Evolutionary conservation across 352 stramenopile species (phyloP), one percentile per base, ranked within the genome.

Genomic region (Pythium phragmiticola): DNA sequence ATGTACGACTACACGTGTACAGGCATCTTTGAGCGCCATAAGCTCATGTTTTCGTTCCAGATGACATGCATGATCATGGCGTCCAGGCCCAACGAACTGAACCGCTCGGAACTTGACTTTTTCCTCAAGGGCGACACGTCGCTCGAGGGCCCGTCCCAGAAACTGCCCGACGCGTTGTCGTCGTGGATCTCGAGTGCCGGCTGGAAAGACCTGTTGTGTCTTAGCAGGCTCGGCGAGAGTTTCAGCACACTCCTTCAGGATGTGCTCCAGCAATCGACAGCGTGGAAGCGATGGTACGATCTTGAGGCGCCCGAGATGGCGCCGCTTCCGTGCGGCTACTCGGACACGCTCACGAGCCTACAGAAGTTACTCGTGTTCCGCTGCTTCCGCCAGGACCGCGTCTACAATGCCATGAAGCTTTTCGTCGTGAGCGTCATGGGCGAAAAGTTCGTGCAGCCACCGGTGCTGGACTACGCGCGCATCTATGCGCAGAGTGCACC

Each of bases 1-100:
- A 94, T 98, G 71, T 98, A 98, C 73, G 92, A 98, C 72, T 98
- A 98, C 78, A 98, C 92, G 11, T 98, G 95, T 64, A 98, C 90
- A 7, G 95, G 95, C 26, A 98, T 98, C 64, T 98, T 98, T 50
- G 95, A 98, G 80, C 84, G 91, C n/a, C 95, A 98, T 76, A 98
- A 98, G 74, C 84, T 98, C 62, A 98, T 98, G 90, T 98, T 98
- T 68, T 94, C 88, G 36, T 98, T 98, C 71, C 92, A 98, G 71
- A 97, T 98, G 87, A 97, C 94, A 14, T 97, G 89, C 68, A 98
- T 98, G 94, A 97, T 98, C 67, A 80, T 98, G 70, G 78, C 84
- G 42, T 89, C 88, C 26, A 30, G 26, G 13, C 80, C 93, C 0
- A 80, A 80, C 16, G 78, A 90, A 7, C 74, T 98, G 17, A 87